phyloP scores from a whole-genome alignment of 2,329 filamentous ascomycete species.

The Colletotrichum tabaci region DNA sequence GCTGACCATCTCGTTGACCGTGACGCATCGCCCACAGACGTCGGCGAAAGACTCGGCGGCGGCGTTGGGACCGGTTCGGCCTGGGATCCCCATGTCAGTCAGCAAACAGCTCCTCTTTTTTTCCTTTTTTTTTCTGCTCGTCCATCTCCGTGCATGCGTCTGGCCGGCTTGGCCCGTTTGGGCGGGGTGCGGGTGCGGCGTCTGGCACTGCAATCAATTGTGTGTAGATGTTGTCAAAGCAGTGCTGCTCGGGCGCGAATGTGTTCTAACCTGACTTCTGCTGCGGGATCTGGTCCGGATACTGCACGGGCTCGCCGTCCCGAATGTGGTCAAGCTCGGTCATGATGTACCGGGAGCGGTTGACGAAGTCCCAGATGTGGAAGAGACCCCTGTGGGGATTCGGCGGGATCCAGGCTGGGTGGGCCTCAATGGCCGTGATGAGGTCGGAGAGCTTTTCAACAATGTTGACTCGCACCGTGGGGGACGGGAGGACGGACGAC shows the following conservation, averaged over 20 bases:
- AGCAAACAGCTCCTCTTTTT: background rate
- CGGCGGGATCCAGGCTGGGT: slow-evolving; percentile 49
- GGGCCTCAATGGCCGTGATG: slow-evolving; percentile 49
- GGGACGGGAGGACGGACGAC: slow-evolving; percentile 44
- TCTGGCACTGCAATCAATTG: background rate
- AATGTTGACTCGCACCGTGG: slow-evolving; percentile 48
- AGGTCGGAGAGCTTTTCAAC: slow-evolving; percentile 47
- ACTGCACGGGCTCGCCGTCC: slow-evolving; percentile 50
- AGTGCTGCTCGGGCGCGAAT: background rate
- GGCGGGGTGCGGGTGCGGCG: slow-evolving; percentile 4
- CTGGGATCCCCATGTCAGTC: slow-evolving; percentile 32
- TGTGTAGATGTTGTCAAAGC: background rate
- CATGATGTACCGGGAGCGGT: slow-evolving; percentile 58
- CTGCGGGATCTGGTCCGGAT: slow-evolving; percentile 54
- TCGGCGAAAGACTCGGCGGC: slow-evolving; percentile 49
- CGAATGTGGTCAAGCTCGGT: slow-evolving; percentile 57
- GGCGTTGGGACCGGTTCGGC: slow-evolving; percentile 39
- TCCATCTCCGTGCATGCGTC: background rate
- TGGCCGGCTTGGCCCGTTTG: background rate
- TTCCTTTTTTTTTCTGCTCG: background rate
- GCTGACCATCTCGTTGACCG: slow-evolving; percentile 51
- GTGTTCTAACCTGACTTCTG: slow-evolving; percentile 47
- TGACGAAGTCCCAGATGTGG: slow-evolving; percentile 59
- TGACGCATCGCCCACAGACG: slow-evolving; percentile 50
- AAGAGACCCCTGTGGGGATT: slow-evolving; percentile 52